A percentile compares a stretch with the other conserved stretches of the same genome.
These are phyloP conservation scores for Pseudotsuga menziesii DNA, from an alignment of 75 land plant genomes.

Conservation along the genomic window DNA sequence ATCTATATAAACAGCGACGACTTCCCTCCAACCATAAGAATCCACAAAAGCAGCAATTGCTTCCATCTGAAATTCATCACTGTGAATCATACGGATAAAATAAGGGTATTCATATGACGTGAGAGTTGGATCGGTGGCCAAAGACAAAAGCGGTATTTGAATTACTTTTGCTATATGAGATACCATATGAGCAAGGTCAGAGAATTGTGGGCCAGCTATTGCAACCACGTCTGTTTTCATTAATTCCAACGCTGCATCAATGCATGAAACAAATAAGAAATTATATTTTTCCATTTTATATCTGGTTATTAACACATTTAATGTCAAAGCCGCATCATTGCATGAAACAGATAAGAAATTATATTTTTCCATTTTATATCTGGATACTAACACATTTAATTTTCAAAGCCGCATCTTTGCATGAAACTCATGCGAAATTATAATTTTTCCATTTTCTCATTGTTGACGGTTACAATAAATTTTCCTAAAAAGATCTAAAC, in stretches of 20 bases:
- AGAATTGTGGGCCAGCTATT: conserved; percentile 74
- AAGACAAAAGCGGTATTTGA: conserved; percentile 49
- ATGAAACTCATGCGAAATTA: too few species aligned
- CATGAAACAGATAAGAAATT: too few species aligned
- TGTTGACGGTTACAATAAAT: too few species aligned
- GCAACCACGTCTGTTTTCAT: conserved; percentile 55
- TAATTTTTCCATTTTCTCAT: too few species aligned
- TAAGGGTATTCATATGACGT: conserved; percentile 21
- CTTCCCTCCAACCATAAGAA: conserved; percentile 42
- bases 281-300: too few species aligned
- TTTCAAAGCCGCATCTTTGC: too few species aligned
- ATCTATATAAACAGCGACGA: conserved; percentile 33
- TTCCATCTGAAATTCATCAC: conserved; percentile 23
- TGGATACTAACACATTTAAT: too few species aligned
- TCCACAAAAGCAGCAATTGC: conserved; percentile 18
- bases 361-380: too few species aligned
- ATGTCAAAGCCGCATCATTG: too few species aligned
- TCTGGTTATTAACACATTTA: too few species aligned
- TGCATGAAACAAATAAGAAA: too few species aligned
- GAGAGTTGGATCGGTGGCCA: conserved; percentile 30
- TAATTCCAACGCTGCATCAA: conserved; percentile 61
- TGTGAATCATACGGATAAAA: conserved; percentile 24
- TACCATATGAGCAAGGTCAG: conserved; percentile 66
- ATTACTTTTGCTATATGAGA: conserved; percentile 59
- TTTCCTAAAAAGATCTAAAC: too few species aligned